Evolutionary conservation across 2,329 filamentous ascomycete genomes (phyloP).

Genomic region (Colletotrichum sp.): DNA sequence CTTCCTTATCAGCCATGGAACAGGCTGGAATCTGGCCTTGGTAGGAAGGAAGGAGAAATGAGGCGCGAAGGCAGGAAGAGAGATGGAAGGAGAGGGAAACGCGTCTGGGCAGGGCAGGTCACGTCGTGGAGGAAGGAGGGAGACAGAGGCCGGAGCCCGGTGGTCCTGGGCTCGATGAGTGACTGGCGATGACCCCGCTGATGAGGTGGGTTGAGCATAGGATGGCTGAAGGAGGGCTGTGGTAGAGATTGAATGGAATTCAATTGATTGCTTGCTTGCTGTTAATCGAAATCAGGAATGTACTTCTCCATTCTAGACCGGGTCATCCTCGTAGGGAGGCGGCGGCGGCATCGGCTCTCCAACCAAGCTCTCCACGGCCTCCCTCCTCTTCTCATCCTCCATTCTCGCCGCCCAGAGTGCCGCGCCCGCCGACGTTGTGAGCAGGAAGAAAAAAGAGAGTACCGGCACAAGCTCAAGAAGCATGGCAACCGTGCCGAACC

Average conservation of each 20-base stretch:
- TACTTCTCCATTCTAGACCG: conserved; percentile 27
- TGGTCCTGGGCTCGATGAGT: background rate
- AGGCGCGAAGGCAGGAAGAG: background rate
- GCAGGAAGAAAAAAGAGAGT: conserved; percentile 90
- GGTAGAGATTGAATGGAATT: background rate
- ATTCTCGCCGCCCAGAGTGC: conserved; percentile 86
- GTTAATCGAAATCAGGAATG: background rate
- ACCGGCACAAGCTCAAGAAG: conserved; percentile 86
- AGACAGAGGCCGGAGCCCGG: background rate
- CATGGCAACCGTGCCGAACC: conserved; percentile 90
- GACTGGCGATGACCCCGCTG: background rate
- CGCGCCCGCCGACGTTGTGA: conserved; percentile 85
- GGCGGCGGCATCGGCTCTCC: conserved; percentile 34
- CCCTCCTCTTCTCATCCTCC: conserved; percentile 60
- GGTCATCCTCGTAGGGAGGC: conserved; percentile 42
- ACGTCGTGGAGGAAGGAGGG: background rate
- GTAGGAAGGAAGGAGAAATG: background rate
- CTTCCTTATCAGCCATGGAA: background rate
- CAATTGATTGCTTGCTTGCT: background rate
- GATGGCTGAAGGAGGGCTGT: background rate
- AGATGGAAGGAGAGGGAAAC: background rate
- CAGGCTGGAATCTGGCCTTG: background rate
- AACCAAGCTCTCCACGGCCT: conserved; percentile 23
- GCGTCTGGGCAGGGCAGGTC: background rate
- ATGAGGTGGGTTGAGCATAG: background rate